phyloP scores from a whole-genome alignment of 2,329 filamentous ascomycete species.

The Xylariomycetidae sp. region DNA sequence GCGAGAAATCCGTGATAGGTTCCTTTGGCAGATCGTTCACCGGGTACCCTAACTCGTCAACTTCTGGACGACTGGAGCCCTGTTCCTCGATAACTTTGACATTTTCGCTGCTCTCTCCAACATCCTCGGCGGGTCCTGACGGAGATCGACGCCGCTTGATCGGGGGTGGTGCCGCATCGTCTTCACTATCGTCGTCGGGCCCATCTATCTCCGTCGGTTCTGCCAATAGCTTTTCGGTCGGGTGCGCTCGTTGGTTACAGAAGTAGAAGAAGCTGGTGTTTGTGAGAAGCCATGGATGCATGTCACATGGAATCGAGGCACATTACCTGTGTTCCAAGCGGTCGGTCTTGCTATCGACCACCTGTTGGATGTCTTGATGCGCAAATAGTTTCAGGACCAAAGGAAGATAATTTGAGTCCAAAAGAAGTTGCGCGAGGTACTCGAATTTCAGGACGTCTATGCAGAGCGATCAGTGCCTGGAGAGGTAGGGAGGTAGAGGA shows the following conservation, averaged over 20 bases:
- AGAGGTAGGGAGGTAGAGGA: neutral
- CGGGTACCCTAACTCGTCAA: constrained; percentile 85
- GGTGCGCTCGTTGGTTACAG: constrained; percentile 52
- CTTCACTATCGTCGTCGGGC: constrained; percentile 51
- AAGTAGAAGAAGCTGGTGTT: constrained; percentile 76
- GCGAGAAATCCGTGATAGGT: constrained; percentile 84
- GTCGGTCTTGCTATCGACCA: constrained; percentile 81
- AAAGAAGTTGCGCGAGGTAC: constrained; percentile 84
- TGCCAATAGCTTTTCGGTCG: constrained; percentile 19
- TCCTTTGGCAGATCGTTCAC: constrained; percentile 61
- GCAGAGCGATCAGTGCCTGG: constrained; percentile 7
- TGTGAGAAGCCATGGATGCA: constrained; percentile 12
- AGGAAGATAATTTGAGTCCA: constrained; percentile 93
- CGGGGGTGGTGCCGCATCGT: constrained; percentile 79
- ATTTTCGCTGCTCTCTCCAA: constrained; percentile 19
- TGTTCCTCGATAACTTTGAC: constrained; percentile 29
- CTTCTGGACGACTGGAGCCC: constrained; percentile 45
- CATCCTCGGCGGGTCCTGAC: constrained; percentile 28
- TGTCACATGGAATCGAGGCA: constrained; percentile 18
- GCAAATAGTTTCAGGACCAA: constrained; percentile 90
- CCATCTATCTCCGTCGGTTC: constrained; percentile 27
- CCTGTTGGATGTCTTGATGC: constrained; percentile 86
- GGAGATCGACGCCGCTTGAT: constrained; percentile 57
- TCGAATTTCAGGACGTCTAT: constrained; percentile 91
- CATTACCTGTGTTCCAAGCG: constrained; percentile 71